Evolutionary conservation across 805 yeast species (phyloP), one percentile per base, ranked within the genome.

Genomic region (Kodamaea jinghongensis): DNA sequence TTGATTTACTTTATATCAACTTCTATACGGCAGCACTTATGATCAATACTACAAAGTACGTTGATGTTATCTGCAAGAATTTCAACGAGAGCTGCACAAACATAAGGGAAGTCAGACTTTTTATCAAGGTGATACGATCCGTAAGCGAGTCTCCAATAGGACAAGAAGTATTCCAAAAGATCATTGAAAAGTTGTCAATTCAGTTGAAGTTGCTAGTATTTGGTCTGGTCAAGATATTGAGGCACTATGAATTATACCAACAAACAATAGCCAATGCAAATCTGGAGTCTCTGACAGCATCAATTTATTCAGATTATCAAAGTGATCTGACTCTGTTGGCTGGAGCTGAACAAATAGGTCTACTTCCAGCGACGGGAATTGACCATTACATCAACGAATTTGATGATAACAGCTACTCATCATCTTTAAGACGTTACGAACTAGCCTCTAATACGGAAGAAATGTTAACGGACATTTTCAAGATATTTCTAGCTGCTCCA

Each of bases 11-110:
- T 12, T 17, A 50, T 6, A 52, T 61, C 2, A 57, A 62, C 33
- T 60, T 63, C 28, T 63, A 51, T 41, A 54, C 62, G 1, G 62
- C 68, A 4, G 72, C 73, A 4, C 54, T 65, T 4, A 50, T 60
- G 46, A 44, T 67, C 28, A 56, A 61, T 34, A 68, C 71, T 1
- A 56, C 54, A 5, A 55, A 48, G 37, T 67, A 67, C 46, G 39
- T 50, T 9, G 50, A 54, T 11, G 29, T 51, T 1, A 46, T 69
- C 17, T 41, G 57, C 13, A 41, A 45, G 3, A 54, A 47, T 25
- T 62, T 58, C 33, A 43, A 49, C 26, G 54, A 54, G 13, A 39
- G 47, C 17, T 49, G 44, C 27, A 58, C 53, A 9, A 57, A 54
- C 35, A 38, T 62, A 34, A 48, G 48, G 28, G 63, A 57, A 25